These are phyloP conservation scores for Aureobasidium sp. DNA, from an alignment of 2,329 filamentous ascomycete species.

Conservation along the genomic window DNA sequence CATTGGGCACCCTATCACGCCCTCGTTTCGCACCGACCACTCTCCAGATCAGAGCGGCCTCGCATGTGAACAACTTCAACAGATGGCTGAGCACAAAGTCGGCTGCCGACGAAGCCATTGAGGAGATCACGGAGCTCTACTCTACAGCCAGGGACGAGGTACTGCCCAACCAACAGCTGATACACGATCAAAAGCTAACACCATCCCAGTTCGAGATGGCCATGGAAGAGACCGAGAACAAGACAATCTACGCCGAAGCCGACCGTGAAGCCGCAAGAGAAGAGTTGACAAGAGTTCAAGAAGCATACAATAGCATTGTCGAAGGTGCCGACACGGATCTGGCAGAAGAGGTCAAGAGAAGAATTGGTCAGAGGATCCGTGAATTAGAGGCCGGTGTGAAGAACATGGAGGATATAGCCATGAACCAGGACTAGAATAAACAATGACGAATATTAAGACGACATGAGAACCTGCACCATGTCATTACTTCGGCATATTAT, in stretches of 20 bases:
- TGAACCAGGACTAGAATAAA: conserved; percentile 35
- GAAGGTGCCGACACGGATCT: conserved; percentile 33
- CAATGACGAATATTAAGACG: too few relatives aligned
- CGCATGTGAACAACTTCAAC: conserved; percentile 18
- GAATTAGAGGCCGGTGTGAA: conserved; percentile 45
- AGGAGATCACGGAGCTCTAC: conserved; percentile 33
- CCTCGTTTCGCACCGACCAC: neutral
- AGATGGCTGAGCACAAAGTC: conserved; percentile 23
- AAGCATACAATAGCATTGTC: conserved; percentile 36
- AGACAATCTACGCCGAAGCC: conserved; percentile 46
- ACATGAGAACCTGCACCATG: too few relatives aligned
- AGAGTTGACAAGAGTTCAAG: conserved; percentile 41
- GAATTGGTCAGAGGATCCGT: conserved; percentile 42
- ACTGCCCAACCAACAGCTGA: neutral
- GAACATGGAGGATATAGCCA: conserved; percentile 43
- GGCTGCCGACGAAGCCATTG: conserved; percentile 29
- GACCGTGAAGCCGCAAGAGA: conserved; percentile 45
- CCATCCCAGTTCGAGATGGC: conserved; percentile 39
- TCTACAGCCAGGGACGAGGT: conserved; percentile 29
- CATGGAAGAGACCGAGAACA: conserved; percentile 43
- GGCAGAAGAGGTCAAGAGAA: conserved; percentile 41
- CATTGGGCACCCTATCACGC: conserved; percentile 14
- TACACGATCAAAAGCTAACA: neutral
- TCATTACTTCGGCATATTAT: neutral
- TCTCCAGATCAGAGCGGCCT: conserved; percentile 16